A percentile compares a stretch with the other conserved stretches of the same genome.
phyloP scores from a whole-genome alignment of 2,329 filamentous ascomycete species.

The Beauveria varroae region DNA sequence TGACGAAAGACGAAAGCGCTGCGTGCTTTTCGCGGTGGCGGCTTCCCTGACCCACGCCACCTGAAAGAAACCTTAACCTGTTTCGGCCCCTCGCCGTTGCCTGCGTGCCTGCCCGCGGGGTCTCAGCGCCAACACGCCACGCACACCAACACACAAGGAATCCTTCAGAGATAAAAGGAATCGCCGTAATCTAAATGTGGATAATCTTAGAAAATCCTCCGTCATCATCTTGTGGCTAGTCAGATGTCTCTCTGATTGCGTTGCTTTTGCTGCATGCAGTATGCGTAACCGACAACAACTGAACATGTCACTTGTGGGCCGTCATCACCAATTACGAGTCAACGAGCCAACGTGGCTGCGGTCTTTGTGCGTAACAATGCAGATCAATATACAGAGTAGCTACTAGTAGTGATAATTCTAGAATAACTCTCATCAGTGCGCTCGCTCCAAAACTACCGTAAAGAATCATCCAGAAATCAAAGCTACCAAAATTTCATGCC shows the following conservation, averaged over 20 bases:
- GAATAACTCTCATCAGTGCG: neutral
- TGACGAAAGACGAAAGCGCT: conserved; percentile 9
- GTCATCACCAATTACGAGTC: neutral
- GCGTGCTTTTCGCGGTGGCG: conserved; percentile 10
- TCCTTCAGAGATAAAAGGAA: neutral
- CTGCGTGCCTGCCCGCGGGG: neutral
- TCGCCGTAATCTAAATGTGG: neutral
- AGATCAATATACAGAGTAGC: too few species aligned
- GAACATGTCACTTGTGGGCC: neutral
- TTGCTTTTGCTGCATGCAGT: too few species aligned
- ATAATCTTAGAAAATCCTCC: neutral
- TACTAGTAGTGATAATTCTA: neutral
- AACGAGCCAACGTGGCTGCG: neutral
- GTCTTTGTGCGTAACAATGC: conserved; percentile 1
- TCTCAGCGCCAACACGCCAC: neutral
- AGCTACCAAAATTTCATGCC: neutral
- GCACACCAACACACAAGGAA: neutral
- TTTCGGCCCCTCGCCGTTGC: neutral
- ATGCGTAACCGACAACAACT: too few species aligned
- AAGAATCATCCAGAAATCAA: neutral
- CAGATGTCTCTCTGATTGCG: too few species aligned
- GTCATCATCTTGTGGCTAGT: neutral
- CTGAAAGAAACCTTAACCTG: neutral
- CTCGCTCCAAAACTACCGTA: neutral
- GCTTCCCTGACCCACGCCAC: neutral